phyloP scores from a whole-genome alignment of 768 basidiomycete species.

The Cystofilobasidium macerans region DNA sequence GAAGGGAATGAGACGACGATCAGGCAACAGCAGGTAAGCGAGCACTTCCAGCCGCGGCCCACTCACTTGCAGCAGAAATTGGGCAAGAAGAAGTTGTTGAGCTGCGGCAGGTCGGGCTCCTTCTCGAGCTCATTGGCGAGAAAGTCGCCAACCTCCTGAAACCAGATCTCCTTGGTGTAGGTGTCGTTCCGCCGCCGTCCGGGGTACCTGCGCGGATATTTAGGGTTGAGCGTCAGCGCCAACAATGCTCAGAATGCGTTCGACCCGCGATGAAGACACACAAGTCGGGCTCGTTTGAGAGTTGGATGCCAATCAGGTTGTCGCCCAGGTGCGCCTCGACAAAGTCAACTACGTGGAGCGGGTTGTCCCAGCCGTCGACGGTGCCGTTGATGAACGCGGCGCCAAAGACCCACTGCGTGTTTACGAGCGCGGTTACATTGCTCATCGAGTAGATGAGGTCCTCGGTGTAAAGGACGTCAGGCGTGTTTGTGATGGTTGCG shows the following conservation, averaged over 20 bases:
- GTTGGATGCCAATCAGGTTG: constrained; percentile 56
- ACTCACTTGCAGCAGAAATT: constrained; percentile 46
- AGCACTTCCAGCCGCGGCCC: neutral
- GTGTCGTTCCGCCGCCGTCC: constrained; percentile 33
- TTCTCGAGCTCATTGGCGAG: constrained; percentile 44
- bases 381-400: constrained; percentile 52
- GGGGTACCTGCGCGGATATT: constrained; percentile 33
- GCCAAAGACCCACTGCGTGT: constrained; percentile 54
- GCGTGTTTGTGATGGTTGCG: constrained; percentile 30
- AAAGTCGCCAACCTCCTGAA: constrained; percentile 44
- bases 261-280: constrained; percentile 31
- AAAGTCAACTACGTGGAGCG: constrained; percentile 45
- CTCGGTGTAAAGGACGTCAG: constrained; percentile 36
- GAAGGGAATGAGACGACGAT: constrained; percentile 40
- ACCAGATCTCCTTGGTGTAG: constrained; percentile 43
- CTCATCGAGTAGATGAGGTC: constrained; percentile 46
- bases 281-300: constrained; percentile 71
- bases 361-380: constrained; percentile 41
- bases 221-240: no score
- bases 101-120: constrained; percentile 40
- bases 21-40: neutral
- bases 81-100: constrained; percentile 48
- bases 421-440: constrained; percentile 51
- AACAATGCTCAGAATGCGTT: no score
- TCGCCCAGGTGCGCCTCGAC: constrained; percentile 55